These are phyloP conservation scores for Sutorius australiensis DNA, from an alignment of 768 basidiomycete species.

Conservation along the genomic window DNA sequence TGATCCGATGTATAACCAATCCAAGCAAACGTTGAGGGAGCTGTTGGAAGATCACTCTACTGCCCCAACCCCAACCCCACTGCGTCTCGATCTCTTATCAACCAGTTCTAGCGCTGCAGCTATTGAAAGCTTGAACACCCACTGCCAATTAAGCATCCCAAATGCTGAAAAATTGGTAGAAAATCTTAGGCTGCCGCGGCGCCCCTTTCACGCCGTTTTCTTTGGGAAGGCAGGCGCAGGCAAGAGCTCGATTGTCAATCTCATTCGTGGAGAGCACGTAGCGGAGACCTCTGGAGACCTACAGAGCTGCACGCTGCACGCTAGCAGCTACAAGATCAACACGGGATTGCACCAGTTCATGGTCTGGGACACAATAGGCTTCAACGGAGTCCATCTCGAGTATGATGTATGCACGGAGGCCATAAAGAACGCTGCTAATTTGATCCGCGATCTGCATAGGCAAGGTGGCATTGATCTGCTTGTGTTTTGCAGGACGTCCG, in stretches of 20 bases:
- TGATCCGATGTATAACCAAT: constrained; percentile 5
- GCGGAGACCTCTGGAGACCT: constrained; percentile 27
- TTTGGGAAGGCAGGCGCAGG: constrained; percentile 41
- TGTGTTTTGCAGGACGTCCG: constrained; percentile 32
- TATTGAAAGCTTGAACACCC: constrained; percentile 6
- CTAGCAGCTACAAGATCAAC: constrained; percentile 19
- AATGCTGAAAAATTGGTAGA: constrained; percentile 13
- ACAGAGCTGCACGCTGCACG: constrained; percentile 34
- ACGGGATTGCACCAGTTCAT: constrained; percentile 21
- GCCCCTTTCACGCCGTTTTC: constrained; percentile 31
- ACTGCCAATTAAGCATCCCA: constrained; percentile 9
- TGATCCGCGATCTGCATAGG: constrained; percentile 30
- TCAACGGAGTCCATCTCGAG: constrained; percentile 16
- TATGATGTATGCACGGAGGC: constrained; percentile 12
- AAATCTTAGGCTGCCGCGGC: constrained; percentile 10
- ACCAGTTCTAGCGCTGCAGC: background rate
- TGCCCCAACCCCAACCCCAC: constrained; percentile 8
- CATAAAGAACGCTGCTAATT: constrained; percentile 22
- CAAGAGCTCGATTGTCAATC: constrained; percentile 42
- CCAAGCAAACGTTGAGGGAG: constrained; percentile 8
- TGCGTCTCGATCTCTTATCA: constrained; percentile 19
- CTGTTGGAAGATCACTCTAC: constrained; percentile 8
- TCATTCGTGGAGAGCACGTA: constrained; percentile 25
- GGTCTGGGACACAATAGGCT: constrained; percentile 33
- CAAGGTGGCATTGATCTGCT: constrained; percentile 37